A percentile compares a stretch with the other conserved stretches of the same genome.
Evolutionary conservation across 177 flowering plant genomes (phyloP).

Genomic region (Vitis hybrid): DNA sequence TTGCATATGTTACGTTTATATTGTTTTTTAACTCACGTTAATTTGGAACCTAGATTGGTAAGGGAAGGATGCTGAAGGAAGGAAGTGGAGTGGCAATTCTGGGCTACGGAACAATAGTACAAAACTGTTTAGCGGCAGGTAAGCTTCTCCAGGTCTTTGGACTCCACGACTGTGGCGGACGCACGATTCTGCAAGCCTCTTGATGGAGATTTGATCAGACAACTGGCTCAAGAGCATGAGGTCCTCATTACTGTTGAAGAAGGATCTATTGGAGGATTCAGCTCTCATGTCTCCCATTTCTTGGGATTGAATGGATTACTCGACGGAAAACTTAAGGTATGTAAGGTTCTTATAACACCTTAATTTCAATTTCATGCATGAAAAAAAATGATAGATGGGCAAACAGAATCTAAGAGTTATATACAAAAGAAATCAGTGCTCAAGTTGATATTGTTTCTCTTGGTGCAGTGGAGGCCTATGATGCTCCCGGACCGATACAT

Average conservation of each 20-base stretch:
- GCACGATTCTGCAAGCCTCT: slow-evolving; percentile 60
- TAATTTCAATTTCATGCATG: not conserved
- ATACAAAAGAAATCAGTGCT: too few relatives aligned
- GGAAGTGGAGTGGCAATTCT: slow-evolving; percentile 42
- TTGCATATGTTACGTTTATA: not conserved
- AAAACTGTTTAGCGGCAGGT: slow-evolving; percentile 39
- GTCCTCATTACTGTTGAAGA: slow-evolving; percentile 51
- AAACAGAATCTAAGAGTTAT: too few relatives aligned
- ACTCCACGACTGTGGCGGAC: slow-evolving; percentile 38
- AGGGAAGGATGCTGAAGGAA: slow-evolving; percentile 42
- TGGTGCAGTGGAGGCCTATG: slow-evolving; percentile 58
- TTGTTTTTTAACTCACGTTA: not conserved
- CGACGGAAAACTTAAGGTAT: slow-evolving; percentile 49
- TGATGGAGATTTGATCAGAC: slow-evolving; percentile 38
- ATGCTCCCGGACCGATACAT: slow-evolving; percentile 55
- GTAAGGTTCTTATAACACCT: not conserved
- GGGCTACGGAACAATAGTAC: slow-evolving; percentile 43
- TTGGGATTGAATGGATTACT: slow-evolving; percentile 41
- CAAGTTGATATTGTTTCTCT: not conserved
- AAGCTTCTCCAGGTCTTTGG: slow-evolving; percentile 24
- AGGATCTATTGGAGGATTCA: slow-evolving; percentile 52
- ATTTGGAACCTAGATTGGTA: slow-evolving; percentile 32
- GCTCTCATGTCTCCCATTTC: slow-evolving; percentile 49
- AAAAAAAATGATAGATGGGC: too few relatives aligned
- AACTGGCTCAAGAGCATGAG: slow-evolving; percentile 41